Base-by-base conservation (phyloP, 768 basidiomycete species). In the Cystofilobasidium macerans region DNA sequence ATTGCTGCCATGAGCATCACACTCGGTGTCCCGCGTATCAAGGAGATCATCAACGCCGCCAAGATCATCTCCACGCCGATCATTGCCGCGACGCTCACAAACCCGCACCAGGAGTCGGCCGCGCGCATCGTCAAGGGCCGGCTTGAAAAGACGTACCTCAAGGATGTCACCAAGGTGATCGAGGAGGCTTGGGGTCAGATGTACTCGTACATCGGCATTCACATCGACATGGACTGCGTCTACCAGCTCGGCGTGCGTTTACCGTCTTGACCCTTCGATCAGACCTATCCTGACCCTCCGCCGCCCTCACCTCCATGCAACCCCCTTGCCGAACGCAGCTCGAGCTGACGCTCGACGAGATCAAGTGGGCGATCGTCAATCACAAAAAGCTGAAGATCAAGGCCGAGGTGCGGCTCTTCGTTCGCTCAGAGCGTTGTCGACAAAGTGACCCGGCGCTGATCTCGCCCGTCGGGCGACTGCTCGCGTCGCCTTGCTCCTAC, bases 1-100 rank as follows among this genome's bases (percentile, higher is more conserved):
- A 94, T 99, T 69, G 95, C 95, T 11, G 94, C 93, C 42, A 99
- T 98, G 95, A 98, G 97, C 78, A 91, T 99, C 69, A 99, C 95
- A 0, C 84, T 98, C 42, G 95, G 95, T 77, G 95, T 98, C n/a
- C 95, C 95, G 3, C 94, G 95, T 72, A 98, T 99, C 78, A 98
- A 98, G 77, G 95, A 99, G 77, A 98, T 99, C 70, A 99, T 99
- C 80, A 99, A 98, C 71, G 95, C 92, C 2, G 89, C 95, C n/a
- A 99, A 95, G 75, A 77, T 81, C 43, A 98, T 99, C 77, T 92
- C 87, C 73, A 99, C 95, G 0, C 95, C 95, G 4, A 97, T 99
- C 75, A 99, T 99, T 76, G 93, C 93, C 69, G 94, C 93, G 72
- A 90, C 89, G 75, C 81, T 99, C 30, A 90, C 90, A 16, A 86